Conservation (phyloP, 441 rosid species). For the Erysimum pusillum region DNA sequence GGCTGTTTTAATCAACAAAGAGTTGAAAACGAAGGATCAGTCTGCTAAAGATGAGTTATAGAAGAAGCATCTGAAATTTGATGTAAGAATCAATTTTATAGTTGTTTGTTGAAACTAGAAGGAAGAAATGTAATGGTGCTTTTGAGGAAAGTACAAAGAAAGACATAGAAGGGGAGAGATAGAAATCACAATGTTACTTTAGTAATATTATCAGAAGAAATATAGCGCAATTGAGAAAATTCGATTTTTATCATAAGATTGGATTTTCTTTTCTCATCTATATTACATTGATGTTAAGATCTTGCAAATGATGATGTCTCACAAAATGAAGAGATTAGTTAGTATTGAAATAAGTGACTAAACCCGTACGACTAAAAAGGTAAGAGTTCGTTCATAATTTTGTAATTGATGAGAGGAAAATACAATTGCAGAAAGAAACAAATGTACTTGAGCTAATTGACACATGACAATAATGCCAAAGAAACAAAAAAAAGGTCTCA, state of each 20-base stretch:
- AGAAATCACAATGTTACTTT: constrained; percentile 12
- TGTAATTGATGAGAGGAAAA: constrained; percentile 1
- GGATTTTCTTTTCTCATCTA: background rate
- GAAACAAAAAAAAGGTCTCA: background rate
- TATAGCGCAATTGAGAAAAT: background rate
- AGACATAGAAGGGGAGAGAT: background rate
- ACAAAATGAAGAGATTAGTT: constrained; percentile 8
- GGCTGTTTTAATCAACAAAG: constrained; percentile 65
- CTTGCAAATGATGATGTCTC: constrained; percentile 1
- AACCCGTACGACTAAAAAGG: background rate
- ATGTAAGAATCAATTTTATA: constrained; percentile 45
- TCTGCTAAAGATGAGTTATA: constrained; percentile 79
- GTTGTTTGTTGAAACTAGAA: constrained; percentile 3
- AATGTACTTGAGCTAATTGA: constrained; percentile 5
- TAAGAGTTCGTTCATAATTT: background rate
- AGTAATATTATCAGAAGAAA: constrained; percentile 1
- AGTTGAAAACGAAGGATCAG: constrained; percentile 58
- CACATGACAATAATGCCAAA: constrained; percentile 7
- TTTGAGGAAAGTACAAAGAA: background rate
- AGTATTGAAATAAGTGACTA: too few species aligned
- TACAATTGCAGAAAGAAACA: constrained; percentile 15
- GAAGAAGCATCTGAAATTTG: constrained; percentile 52
- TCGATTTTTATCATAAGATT: background rate
- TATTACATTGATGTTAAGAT: background rate
- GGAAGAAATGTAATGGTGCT: constrained; percentile 17